Evolutionary conservation across 371 early-diverging fungal genomes (phyloP).

Genomic region (Syncephalastrum sp.): DNA sequence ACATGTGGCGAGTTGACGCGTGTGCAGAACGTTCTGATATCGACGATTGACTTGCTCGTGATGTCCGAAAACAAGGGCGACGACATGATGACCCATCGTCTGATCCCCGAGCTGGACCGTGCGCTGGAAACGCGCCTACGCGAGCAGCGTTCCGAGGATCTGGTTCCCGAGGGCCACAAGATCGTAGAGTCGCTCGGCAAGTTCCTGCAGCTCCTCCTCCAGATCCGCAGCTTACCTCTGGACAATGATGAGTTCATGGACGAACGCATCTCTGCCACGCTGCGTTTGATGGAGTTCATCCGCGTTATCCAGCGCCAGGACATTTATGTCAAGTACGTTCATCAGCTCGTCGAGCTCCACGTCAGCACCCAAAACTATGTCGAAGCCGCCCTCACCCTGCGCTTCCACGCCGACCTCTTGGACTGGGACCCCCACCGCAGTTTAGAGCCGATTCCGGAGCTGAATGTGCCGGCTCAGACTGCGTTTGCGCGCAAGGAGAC

Average conservation of each 20-base stretch:
- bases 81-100: conserved; percentile 30
- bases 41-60: conserved; percentile 61
- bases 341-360: conserved; percentile 64
- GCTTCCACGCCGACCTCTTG: conserved; percentile 68
- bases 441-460: conserved; percentile 50
- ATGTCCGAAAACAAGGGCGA: conserved; percentile 61
- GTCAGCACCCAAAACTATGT: conserved; percentile 56
- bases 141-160: conserved; percentile 17
- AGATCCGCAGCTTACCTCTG: conserved; percentile 57
- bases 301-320: conserved; percentile 62
- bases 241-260: conserved; percentile 65
- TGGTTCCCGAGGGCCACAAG: conserved; percentile 25
- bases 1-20: conserved; percentile 49
- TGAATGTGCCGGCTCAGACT: conserved; percentile 51
- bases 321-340: conserved; percentile 73
- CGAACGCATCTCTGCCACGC: conserved; percentile 61
- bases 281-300: conserved; percentile 67
- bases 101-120: conserved; percentile 30
- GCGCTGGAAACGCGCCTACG: conserved; percentile 29
- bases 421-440: conserved; percentile 59
- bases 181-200: conserved; percentile 54
- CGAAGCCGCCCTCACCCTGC: conserved; percentile 72
- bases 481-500: conserved; percentile 68
- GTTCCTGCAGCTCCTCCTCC: conserved; percentile 56
- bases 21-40: conserved; percentile 60